Percentiles rank a stretch among this genome's conserved stretches.
Conservation (phyloP, 352 stramenopile species). For the Aphanomyces astaci region DNA sequence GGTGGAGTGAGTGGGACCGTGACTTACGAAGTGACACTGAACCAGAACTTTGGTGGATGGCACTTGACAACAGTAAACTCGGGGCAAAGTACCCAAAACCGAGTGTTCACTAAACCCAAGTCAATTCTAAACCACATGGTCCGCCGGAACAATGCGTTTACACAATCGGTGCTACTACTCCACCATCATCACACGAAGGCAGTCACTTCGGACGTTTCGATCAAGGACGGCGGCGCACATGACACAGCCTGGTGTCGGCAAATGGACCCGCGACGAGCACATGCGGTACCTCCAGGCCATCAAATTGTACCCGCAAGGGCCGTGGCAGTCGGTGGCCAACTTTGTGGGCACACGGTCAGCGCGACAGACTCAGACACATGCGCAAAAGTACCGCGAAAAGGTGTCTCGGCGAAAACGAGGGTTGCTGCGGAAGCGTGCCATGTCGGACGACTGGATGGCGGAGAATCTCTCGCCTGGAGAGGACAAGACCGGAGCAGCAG, state of each 20-base stretch:
- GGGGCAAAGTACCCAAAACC: background rate
- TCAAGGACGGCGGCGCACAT: background rate
- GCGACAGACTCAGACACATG: constrained; percentile 59
- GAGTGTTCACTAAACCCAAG: background rate
- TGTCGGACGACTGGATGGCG: constrained; percentile 16
- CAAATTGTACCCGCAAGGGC: constrained; percentile 46
- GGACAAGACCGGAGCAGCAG: background rate
- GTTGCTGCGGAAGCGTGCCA: constrained; percentile 22
- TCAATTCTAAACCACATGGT: background rate
- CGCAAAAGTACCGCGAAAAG: constrained; percentile 62
- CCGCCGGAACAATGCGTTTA: background rate
- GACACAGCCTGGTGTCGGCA: constrained; percentile 1
- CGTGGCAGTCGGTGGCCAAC: constrained; percentile 51
- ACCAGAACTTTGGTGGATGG: background rate
- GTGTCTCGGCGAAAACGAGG: constrained; percentile 42
- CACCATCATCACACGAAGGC: background rate
- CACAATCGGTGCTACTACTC: background rate
- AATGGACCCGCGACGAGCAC: constrained; percentile 33
- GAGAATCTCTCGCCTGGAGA: background rate
- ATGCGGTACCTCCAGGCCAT: constrained; percentile 73
- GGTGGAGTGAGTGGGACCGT: no score
- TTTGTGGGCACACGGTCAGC: constrained; percentile 56
- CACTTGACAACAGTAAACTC: background rate
- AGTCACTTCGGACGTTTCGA: background rate
- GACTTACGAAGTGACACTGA: background rate